These are phyloP conservation scores for Penicillium olsonii DNA, from an alignment of 2,329 filamentous ascomycete genomes.

Conservation along the genomic window DNA sequence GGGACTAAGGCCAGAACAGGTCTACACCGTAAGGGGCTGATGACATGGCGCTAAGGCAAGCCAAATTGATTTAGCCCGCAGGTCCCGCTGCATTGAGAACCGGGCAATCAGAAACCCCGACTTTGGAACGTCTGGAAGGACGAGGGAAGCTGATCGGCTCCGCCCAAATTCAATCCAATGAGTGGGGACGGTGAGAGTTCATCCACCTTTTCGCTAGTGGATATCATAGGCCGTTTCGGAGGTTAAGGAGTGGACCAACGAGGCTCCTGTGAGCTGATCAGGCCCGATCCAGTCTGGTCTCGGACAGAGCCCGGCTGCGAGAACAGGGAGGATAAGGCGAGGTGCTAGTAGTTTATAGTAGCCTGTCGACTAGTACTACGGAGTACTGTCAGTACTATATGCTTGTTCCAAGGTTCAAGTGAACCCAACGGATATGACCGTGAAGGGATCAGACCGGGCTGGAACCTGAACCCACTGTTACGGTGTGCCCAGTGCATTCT, in stretches of 20 bases:
- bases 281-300: conserved; percentile 17
- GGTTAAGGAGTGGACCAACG: conserved; percentile 13
- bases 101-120: conserved; percentile 17
- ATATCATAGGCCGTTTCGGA: conserved; percentile 11
- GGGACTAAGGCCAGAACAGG: conserved; percentile 4
- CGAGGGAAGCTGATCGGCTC: conserved; percentile 24
- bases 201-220: neutral
- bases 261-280: conserved; percentile 20
- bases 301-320: conserved; percentile 21
- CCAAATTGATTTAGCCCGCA: conserved; percentile 22
- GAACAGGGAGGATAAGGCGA: too few relatives aligned
- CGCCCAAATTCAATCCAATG: conserved; percentile 7
- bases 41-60: conserved; percentile 29
- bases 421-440: neutral
- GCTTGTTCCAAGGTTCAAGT: neutral
- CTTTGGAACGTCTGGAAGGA: conserved; percentile 27
- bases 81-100: conserved; percentile 19
- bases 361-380: too few relatives aligned
- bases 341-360: too few relatives aligned
- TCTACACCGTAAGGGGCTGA: conserved; percentile 25
- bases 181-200: conserved; percentile 1
- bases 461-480: neutral
- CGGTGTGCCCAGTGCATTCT: conserved; percentile 19
- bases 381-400: too few relatives aligned
- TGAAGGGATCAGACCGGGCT: conserved; percentile 2